phyloP scores from a whole-genome alignment of 2,329 filamentous ascomycete genomes.

The Alternaria metachromatica region DNA sequence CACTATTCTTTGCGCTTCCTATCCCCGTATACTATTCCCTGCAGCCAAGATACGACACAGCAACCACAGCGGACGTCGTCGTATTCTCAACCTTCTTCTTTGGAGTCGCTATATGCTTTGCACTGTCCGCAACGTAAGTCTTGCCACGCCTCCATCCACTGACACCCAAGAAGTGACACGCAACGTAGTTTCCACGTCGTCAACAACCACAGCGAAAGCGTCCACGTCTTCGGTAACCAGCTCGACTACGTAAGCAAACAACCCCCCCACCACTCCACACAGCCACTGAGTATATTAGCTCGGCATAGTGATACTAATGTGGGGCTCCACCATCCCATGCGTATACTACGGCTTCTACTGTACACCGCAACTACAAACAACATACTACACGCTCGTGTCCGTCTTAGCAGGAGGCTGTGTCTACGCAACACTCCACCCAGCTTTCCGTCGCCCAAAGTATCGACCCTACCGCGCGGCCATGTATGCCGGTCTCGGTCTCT shows the following conservation, averaged over 20 bases:
- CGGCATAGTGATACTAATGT: neutral
- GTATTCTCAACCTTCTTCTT: constrained; percentile 2
- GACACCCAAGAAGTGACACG: neutral
- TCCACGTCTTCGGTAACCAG: neutral
- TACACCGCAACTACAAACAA: neutral
- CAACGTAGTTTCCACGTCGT: neutral
- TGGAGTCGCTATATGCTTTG: neutral
- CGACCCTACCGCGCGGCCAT: neutral
- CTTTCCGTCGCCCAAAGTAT: neutral
- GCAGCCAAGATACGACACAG: neutral
- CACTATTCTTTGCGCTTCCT: neutral
- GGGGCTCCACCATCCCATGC: neutral
- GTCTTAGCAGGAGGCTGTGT: neutral
- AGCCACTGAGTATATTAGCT: neutral
- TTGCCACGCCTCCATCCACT: no score
- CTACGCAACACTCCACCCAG: constrained; percentile 2
- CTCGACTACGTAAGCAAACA: neutral
- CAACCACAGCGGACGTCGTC: neutral
- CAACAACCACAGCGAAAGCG: neutral
- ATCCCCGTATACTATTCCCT: neutral
- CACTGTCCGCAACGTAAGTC: neutral
- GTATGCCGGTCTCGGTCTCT: constrained; percentile 1
- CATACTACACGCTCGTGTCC: neutral
- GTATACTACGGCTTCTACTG: constrained; percentile 3
- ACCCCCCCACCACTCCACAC: no score